Evolutionary conservation across 176 grass and related monocot genomes (phyloP).

Genomic region (Triticum urartu): DNA sequence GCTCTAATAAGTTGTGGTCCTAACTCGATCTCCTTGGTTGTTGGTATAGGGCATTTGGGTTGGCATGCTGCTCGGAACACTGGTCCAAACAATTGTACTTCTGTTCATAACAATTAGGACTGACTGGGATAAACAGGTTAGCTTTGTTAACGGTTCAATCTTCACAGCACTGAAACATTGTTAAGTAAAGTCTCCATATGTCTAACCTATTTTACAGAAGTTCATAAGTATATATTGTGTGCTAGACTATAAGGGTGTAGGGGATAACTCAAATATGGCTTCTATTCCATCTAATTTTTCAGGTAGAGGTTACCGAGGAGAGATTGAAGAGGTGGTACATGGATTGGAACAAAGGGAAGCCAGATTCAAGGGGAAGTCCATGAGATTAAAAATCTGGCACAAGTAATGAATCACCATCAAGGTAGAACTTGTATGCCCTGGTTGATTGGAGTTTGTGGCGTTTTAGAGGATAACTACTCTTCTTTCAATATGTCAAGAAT

Average conservation of each 20-base stretch:
- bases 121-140: conserved; percentile 80
- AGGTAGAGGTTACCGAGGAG: conserved; percentile 54
- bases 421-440: neutral
- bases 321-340: conserved; percentile 62
- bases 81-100: conserved; percentile 67
- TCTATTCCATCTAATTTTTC: neutral
- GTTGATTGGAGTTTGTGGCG: neutral
- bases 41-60: conserved; percentile 85
- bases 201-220: neutral
- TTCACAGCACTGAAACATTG: neutral
- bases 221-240: neutral
- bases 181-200: neutral
- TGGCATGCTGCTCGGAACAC: conserved; percentile 79
- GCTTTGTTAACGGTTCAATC: neutral
- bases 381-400: neutral
- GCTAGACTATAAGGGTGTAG: neutral
- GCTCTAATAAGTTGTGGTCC: neutral
- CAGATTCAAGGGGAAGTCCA: neutral
- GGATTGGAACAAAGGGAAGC: conserved; percentile 23
- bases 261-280: neutral
- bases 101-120: conserved; percentile 57
- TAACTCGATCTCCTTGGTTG: neutral
- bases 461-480: neutral
- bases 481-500: neutral
- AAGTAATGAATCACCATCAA: neutral